Percentiles rank a stretch among this genome's conserved stretches.
phyloP scores from a whole-genome alignment of 108 stramenopile species.

The Pseudonitzschia multiseries region DNA sequence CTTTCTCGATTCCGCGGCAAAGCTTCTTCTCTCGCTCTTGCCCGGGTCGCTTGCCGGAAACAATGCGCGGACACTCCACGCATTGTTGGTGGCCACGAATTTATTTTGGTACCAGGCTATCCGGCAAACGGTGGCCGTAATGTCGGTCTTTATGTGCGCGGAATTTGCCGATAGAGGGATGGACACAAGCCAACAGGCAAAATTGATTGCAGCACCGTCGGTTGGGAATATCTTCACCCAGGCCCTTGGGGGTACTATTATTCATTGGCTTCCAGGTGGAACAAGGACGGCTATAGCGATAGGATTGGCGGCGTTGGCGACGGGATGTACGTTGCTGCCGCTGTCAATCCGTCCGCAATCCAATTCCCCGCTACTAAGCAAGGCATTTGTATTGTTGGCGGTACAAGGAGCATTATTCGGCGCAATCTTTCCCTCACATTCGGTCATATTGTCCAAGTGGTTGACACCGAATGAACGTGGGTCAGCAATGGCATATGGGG shows the following conservation, averaged over 20 bases:
- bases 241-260: background rate
- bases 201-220: slow-evolving; percentile 14
- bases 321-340: slow-evolving; percentile 3
- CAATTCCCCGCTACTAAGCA: background rate
- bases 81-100: slow-evolving; percentile 6
- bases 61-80: background rate
- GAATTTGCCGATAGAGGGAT: slow-evolving; percentile 2
- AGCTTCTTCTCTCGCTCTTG: background rate
- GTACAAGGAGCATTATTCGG: background rate
- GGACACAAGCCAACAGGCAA: slow-evolving; percentile 1
- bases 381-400: background rate
- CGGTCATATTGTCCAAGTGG: slow-evolving; percentile 6
- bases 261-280: background rate
- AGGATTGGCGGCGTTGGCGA: background rate
- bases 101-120: slow-evolving; percentile 17
- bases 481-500: slow-evolving; percentile 8
- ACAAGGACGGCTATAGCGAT: background rate
- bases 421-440: slow-evolving; percentile 2
- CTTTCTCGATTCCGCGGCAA: background rate
- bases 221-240: slow-evolving; percentile 13
- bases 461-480: slow-evolving; percentile 7
- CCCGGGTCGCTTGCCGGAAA: background rate
- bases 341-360: background rate
- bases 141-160: slow-evolving; percentile 13
- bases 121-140: slow-evolving; percentile 12